phyloP scores from a whole-genome alignment of 192 early-diverging fungal genomes.

The Backusella psychrophila region DNA sequence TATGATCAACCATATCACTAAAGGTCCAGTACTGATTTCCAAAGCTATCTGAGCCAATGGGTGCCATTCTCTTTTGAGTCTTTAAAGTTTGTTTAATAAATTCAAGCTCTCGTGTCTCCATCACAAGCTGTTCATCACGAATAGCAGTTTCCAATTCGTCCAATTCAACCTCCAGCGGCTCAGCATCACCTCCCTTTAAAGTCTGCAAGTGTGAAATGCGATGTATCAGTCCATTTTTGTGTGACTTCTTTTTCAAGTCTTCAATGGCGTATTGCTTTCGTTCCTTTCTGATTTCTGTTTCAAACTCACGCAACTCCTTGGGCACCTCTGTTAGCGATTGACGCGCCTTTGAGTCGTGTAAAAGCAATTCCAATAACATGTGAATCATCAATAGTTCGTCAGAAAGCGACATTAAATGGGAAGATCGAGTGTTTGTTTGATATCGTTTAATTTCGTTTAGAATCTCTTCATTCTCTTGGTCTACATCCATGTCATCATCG shows the following conservation, averaged over 20 bases:
- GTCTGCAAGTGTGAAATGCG: not conserved
- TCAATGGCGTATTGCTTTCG: not conserved
- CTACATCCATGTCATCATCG: not conserved
- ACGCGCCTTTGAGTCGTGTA: conserved; percentile 6
- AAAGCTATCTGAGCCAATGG: not conserved
- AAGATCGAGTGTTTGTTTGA: not conserved
- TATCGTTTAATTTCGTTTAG: not conserved
- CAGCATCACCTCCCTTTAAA: not conserved
- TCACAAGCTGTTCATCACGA: not conserved
- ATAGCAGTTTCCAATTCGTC: conserved; percentile 1
- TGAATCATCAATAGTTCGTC: conserved; percentile 20
- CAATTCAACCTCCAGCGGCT: not conserved
- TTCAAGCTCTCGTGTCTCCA: not conserved
- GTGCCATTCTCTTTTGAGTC: not conserved
- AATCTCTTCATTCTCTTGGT: not conserved
- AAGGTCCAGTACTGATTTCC: conserved; percentile 25
- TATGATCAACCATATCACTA: conserved; percentile 11
- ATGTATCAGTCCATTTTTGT: not conserved
- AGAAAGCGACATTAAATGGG: not conserved
- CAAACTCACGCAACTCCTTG: conserved; percentile 2
- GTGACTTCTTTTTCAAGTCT: not conserved
- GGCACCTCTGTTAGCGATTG: not conserved
- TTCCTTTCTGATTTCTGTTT: not conserved
- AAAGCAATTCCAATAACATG: conserved; percentile 14
- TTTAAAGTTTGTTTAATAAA: conserved; percentile 9